Evolutionary conservation across 371 early-diverging fungal species (phyloP), one percentile per base, ranked within the genome.

Genomic region (Actinomucor elegans): DNA sequence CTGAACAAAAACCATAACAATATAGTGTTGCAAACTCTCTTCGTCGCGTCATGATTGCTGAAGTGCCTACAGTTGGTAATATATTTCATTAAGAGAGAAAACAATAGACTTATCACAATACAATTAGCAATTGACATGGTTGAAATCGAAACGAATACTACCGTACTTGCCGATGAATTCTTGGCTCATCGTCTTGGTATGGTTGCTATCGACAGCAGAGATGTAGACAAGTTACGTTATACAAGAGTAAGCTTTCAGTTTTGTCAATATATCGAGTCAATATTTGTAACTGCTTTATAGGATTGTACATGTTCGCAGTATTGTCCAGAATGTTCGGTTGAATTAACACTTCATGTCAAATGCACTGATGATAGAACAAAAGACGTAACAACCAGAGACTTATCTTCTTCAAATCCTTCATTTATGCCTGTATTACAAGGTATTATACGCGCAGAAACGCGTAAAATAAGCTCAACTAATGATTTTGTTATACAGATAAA

Each of bases 101-200:
- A 15, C 18, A 18, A 7, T 1, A 20, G 21, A 21, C 23, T 47
- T 8, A 28, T 35, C 14, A 11, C 31, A 4, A 15, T 1, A 3
- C 15, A 18, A 27, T 17, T 67, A 80, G 98, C 99, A n/a, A 97
- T 99, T 48, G 99, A 99, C 61, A 84, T 98, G 77, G 97, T 99
- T 14, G 91, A 97, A 71, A 88, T 99, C 57, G 90, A 92, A 51
- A 82, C 86, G 17, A 99, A 99, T 77, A 91, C 95, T 35, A 93
- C 98, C 0, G 96, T 97, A 3, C 83, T 99, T 21, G 91, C 98
- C 9, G 99, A 99, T 77, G 99, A 99, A 72, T 96, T 96, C 67
- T 78, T 99, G 57, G 95, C 99, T 6, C 99, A 99, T 75, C 86
- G 99, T 38, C 82, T 99, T 48, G 99, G 99, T 33, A 84, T 99